Evolutionary conservation across 257 asterid species (phyloP), one percentile per base, ranked within the genome.

Genomic region (Solanum bulbocastanum): DNA sequence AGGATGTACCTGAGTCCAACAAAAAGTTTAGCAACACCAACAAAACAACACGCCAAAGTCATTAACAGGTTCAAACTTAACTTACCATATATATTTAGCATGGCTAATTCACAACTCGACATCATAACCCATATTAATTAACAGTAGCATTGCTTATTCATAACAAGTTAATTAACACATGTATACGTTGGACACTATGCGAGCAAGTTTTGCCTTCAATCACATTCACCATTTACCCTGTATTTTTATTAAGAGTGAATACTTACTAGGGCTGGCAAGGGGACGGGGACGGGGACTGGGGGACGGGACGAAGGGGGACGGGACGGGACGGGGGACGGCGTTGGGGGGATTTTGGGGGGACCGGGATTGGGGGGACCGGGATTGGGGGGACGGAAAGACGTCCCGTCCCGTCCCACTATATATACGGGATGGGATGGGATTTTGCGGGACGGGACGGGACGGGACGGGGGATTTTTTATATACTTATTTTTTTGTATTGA

Each of bases 1-100:
- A 66, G 99, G 98, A 87, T 94, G 98, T 18, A 96, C 99, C 99
- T 95, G 93, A 16, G 11, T 5, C 58, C 75, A 13, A 71, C 40
- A 32, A 71, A 30, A 23, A 22, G 69, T 35, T 35, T 35, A 35
- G 36, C 36, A 35, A 35, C 36, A 35, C 42, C 32, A 9, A 66
- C 35, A 25, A 66, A n/a, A 22, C 60, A 81, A 60, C 46, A 35
- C 10, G 20, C 16, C 23, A 23, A 74, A 5, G 22, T 16, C 8
- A 16, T 14, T 5, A 49, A 58, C 68, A 5, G 5, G 68, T 12
- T 52, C 25, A 58, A 23, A 8, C 12, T 58, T 58, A 58, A 22
- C 13, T 58, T 58, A 8, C 13, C 60, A n/a, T n/a, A 23, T 76
- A 10, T 22, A 23, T 76, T 76, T 76, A 36, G 15, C 16, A 73